Evolutionary conservation across 2,329 filamentous ascomycete genomes (phyloP).

Genomic region (Parasarocladium wereldwijsianum): DNA sequence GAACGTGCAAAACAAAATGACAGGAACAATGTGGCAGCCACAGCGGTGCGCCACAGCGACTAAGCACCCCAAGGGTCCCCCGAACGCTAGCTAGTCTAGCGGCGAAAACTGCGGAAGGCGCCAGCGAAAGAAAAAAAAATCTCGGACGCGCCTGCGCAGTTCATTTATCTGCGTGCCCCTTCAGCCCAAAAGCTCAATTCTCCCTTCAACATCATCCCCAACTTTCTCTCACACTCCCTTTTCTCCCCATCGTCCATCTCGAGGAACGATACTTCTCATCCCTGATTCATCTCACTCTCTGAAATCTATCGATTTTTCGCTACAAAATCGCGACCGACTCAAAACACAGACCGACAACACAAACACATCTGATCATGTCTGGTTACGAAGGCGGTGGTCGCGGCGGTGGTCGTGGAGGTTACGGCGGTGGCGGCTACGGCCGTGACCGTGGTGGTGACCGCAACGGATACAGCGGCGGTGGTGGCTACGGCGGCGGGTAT

Average conservation of each 20-base stretch:
- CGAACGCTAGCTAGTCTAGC: too few relatives aligned
- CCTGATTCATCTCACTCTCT: neutral
- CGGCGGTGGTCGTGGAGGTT: constrained; percentile 16
- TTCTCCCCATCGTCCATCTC: constrained; percentile 1
- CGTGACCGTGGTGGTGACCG: constrained; percentile 25
- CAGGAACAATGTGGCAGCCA: too few relatives aligned
- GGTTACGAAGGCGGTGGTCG: constrained; percentile 23
- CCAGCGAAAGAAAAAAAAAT: constrained; percentile 2
- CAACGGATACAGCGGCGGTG: constrained; percentile 22
- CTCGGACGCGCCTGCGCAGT: constrained; percentile 3
- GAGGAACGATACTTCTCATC: neutral
- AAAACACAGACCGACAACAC: constrained; percentile 7
- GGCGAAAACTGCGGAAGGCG: constrained; percentile 2
- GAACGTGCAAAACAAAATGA: too few relatives aligned
- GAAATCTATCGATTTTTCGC: neutral
- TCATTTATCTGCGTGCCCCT: too few relatives aligned
- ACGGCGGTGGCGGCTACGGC: constrained; percentile 20
- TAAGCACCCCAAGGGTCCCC: too few relatives aligned
- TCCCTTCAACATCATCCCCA: constrained; percentile 2
- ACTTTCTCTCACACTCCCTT: constrained; percentile 2
- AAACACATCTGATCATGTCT: constrained; percentile 23
- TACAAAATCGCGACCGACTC: too few relatives aligned
- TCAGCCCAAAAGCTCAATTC: too few relatives aligned
- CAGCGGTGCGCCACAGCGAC: too few relatives aligned
- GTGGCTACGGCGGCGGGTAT: constrained; percentile 23